Evolutionary conservation across 192 early-diverging fungal genomes (phyloP), one percentile per base, ranked within the genome.

Genomic region (Phlyctochytrium bullatum): DNA sequence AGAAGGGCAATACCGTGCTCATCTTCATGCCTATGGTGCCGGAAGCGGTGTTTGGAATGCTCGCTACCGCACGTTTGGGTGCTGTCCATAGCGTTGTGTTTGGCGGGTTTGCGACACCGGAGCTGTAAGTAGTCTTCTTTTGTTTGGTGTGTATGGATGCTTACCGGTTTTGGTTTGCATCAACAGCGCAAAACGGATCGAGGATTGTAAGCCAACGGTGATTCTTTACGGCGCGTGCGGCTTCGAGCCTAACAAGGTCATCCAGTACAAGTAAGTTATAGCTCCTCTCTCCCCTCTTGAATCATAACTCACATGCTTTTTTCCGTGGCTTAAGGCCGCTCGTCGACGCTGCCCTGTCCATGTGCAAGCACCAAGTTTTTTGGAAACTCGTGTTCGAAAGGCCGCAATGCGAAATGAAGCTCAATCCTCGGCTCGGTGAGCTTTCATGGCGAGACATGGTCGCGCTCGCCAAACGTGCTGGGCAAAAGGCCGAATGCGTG

Each of bases 21-120:
- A 80, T 96, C 25, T 94, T 91, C 78, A 91, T 92, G 89, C 34
- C 81, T 70, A 3, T 27, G 90, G 83, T 93, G 3, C 87, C 88
- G 12, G 87, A 95, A 64, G 88, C 91, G 6, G 78, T 91, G 10
- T 73, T 93, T 65, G 88, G 87, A 2, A 93, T 96, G 87, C 88
- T 96, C 12, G 90, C 94, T 2, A 92, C 90, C 64, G 91, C 88
- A 6, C 83, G 92, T 6, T 71, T 94, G 12, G 94, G 92, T n/a
- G 90, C 88, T 12, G 78, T 93, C 12, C 90, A 92, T 61, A 88
- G 86, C 53, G 91, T 93, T 24, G 89, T 92, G 12, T 91, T 92
- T 85, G 88, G 88, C 28, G 79, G 79, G 2, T 81, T 81, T 61
- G 76, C 79, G 0, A 56, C 71, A 3, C 59, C 68, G 20, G 79